Base-by-base conservation (phyloP, 2,329 filamentous ascomycete genomes). In the Neonectria ditissima region DNA sequence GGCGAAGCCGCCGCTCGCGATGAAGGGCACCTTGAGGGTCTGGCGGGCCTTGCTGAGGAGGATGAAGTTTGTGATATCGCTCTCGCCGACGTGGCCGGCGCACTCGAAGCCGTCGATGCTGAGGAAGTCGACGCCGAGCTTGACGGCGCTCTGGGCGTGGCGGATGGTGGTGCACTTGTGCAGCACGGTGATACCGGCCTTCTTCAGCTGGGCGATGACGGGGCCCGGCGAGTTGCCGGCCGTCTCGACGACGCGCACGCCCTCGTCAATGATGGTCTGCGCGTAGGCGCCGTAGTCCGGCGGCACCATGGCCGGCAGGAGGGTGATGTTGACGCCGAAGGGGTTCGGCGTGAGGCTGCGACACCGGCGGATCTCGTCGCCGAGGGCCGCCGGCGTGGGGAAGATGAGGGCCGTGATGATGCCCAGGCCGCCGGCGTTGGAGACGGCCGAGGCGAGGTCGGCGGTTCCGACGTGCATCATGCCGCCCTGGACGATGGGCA, bases 81-180 rank as follows among this genome's bases (percentile, higher is more conserved):
- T 90, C 83, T 96, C 92, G 77, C 92, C 92, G 59, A 96, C 92
- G 82, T 96, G 92, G 69, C 86, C 96, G 45, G 94, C 96, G 81
- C 96, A 99, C 80, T 99, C 96, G 77, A 99, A 98, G 45, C 96
- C 96, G 77, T 99, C 96, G 73, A 99, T 98, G 70, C 91, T 94
- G 62, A 99, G 82, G 81, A 99, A 98, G 80, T 99, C 96, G 5
- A 97, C 96, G 67, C 96, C 96, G 41, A 98, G 89, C 81, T 97
- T 97, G 63, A 97, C 87, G 52, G 96, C 96, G 69, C 91, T 94
- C 79, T 93, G 88, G 20, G 96, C 96, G 78, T 99, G 96, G 59
- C 94, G 86, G 81, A 99, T 97, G 5, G 93, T 97, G 9, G 96
- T 99, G 84, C 96, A 98, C 83, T 99, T 99, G 87, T 99, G 96